These are phyloP conservation scores for Tuber indicum DNA, from an alignment of 495 filamentous ascomycete species.

Conservation along the genomic window DNA sequence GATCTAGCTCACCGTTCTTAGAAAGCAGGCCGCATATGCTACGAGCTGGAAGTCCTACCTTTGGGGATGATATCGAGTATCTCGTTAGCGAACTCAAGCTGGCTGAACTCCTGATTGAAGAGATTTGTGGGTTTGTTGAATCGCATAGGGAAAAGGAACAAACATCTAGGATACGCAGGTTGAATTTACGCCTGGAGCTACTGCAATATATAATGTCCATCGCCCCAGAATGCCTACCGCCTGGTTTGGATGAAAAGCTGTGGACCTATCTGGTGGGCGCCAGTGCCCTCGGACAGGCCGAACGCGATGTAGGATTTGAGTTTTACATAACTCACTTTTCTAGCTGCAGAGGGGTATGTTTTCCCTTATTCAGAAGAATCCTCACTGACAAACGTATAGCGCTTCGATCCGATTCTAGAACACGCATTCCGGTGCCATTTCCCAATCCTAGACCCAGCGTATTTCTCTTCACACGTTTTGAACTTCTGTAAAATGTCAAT, in stretches of 20 bases:
- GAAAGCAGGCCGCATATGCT: constrained; percentile 34
- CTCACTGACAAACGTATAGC: constrained; percentile 24
- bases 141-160: constrained; percentile 33
- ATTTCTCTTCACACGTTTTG: constrained; percentile 36
- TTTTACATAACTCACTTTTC: constrained; percentile 36
- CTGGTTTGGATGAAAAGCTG: constrained; percentile 32
- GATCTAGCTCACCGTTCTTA: constrained; percentile 15
- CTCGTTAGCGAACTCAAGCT: constrained; percentile 53
- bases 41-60: constrained; percentile 43
- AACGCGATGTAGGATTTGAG: constrained; percentile 39
- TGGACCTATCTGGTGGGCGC: constrained; percentile 39
- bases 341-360: constrained; percentile 28
- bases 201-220: constrained; percentile 41
- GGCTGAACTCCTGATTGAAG: constrained; percentile 49
- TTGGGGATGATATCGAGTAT: constrained; percentile 46
- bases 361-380: neutral
- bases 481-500: constrained; percentile 39
- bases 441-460: constrained; percentile 33
- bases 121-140: constrained; percentile 49
- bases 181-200: constrained; percentile 40
- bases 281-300: constrained; percentile 31
- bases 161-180: constrained; percentile 29
- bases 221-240: constrained; percentile 32
- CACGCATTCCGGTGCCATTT: constrained; percentile 35
- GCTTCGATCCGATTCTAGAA: constrained; percentile 36